Conservation (phyloP, 306 rosid genomes). For the Parietaria judaica region DNA sequence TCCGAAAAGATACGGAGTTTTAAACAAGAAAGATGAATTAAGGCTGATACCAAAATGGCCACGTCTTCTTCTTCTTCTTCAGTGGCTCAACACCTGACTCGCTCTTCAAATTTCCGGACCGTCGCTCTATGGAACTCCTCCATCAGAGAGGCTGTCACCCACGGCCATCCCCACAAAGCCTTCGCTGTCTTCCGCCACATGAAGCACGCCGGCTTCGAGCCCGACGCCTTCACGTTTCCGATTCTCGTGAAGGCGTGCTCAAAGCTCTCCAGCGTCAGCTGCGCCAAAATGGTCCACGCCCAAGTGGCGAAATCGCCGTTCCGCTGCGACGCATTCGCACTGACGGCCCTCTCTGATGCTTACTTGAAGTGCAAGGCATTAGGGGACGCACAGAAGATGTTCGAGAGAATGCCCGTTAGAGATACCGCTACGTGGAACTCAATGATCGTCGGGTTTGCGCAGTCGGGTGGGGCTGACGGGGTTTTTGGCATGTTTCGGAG, state of each 20-base stretch:
- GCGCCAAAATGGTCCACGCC: slow-evolving; percentile 4
- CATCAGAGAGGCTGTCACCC: slow-evolving; percentile 11
- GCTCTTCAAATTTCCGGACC: slow-evolving; percentile 4
- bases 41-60: background rate
- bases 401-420: slow-evolving; percentile 41
- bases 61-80: background rate
- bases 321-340: slow-evolving; percentile 1
- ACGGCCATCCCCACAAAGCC: slow-evolving; percentile 8
- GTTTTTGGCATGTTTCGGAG: slow-evolving; percentile 27
- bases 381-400: slow-evolving; percentile 32
- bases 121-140: slow-evolving; percentile 8
- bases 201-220: slow-evolving; percentile 2
- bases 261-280: background rate
- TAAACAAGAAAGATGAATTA: too few species aligned
- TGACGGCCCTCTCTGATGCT: slow-evolving; percentile 1
- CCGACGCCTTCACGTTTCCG: slow-evolving; percentile 6
- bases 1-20: too few species aligned
- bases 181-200: slow-evolving; percentile 4
- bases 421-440: slow-evolving; percentile 57
- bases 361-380: slow-evolving; percentile 5
- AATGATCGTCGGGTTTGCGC: slow-evolving; percentile 51
- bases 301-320: slow-evolving; percentile 6
- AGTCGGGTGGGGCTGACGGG: slow-evolving; percentile 24
- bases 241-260: slow-evolving; percentile 8
- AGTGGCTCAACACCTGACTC: background rate